These are phyloP conservation scores for Ophiorrhiza pumila DNA, from an alignment of 257 asterid species.

Conservation along the genomic window DNA sequence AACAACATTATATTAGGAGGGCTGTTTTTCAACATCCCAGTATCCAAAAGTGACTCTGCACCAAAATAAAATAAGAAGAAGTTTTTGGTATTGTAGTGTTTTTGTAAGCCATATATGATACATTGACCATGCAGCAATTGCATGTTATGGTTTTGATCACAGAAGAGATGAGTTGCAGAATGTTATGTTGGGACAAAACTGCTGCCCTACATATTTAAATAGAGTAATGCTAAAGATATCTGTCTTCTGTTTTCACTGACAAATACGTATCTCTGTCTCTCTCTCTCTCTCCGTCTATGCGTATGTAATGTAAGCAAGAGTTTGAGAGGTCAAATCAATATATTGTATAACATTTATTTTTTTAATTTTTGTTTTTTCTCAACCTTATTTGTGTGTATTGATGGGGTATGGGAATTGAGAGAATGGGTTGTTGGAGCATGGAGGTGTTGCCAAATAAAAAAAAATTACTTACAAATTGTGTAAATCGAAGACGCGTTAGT, in stretches of 20 bases:
- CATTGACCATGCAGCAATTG: background rate
- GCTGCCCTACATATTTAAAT: background rate
- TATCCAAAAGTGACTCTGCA: background rate
- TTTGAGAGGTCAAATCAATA: constrained; percentile 66
- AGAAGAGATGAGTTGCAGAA: background rate
- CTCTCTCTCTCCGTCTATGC: constrained; percentile 49
- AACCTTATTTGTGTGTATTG: background rate
- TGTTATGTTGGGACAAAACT: background rate
- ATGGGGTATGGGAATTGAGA: background rate
- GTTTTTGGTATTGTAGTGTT: no score
- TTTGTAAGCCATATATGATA: background rate
- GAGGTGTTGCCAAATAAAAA: background rate
- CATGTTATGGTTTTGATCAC: no score
- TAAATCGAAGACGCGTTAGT: no score
- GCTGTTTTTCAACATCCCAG: constrained; percentile 2
- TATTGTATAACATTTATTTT: constrained; percentile 8
- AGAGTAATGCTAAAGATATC: background rate
- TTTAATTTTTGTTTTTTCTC: background rate
- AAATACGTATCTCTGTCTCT: constrained; percentile 59
- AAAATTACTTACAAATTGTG: no score
- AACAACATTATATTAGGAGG: constrained; percentile 15
- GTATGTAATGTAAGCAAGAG: constrained; percentile 36
- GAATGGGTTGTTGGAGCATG: background rate
- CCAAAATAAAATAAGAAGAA: no score
- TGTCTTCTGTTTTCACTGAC: constrained; percentile 32